These are phyloP conservation scores for Cornus florida DNA, from an alignment of 148 eudicot species.

Conservation along the genomic window DNA sequence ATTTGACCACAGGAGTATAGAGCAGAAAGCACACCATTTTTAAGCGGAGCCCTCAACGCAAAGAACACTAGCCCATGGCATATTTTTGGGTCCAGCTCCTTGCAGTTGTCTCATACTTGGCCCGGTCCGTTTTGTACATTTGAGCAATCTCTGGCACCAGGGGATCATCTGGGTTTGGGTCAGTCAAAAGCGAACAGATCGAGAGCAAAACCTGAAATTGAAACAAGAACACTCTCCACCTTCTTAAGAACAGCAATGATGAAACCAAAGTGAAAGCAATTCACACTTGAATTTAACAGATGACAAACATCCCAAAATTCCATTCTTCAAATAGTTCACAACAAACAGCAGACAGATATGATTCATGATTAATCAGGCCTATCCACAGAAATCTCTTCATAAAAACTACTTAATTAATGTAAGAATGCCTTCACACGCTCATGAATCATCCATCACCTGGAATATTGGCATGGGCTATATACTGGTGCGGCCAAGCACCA, in stretches of 20 bases:
- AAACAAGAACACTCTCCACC: conserved; percentile 1
- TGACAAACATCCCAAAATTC: not conserved
- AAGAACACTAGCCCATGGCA: conserved; percentile 57
- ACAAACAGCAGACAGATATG: not conserved
- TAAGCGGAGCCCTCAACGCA: conserved; percentile 6
- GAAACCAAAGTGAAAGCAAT: not conserved
- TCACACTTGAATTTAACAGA: not conserved
- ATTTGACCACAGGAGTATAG: conserved; percentile 12
- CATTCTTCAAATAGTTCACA: not conserved
- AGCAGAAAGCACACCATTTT: conserved; percentile 11
- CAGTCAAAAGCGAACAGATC: conserved; percentile 63
- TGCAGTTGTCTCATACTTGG: conserved; percentile 67
- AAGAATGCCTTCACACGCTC: not conserved
- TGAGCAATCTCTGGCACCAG: conserved; percentile 73
- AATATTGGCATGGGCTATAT: too few relatives aligned
- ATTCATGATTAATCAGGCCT: not conserved
- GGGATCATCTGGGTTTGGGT: conserved; percentile 72
- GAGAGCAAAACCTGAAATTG: conserved; percentile 57
- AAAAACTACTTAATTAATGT: not conserved
- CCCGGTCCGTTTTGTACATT: conserved; percentile 62
- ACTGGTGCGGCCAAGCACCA: too few relatives aligned
- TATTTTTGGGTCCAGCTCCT: conserved; percentile 79
- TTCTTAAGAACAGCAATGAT: conserved; percentile 4
- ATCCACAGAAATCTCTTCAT: not conserved
- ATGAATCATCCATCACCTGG: too few relatives aligned